These are phyloP conservation scores for Talaromyces wortmannii DNA, from an alignment of 495 filamentous ascomycete species.

Conservation along the genomic window DNA sequence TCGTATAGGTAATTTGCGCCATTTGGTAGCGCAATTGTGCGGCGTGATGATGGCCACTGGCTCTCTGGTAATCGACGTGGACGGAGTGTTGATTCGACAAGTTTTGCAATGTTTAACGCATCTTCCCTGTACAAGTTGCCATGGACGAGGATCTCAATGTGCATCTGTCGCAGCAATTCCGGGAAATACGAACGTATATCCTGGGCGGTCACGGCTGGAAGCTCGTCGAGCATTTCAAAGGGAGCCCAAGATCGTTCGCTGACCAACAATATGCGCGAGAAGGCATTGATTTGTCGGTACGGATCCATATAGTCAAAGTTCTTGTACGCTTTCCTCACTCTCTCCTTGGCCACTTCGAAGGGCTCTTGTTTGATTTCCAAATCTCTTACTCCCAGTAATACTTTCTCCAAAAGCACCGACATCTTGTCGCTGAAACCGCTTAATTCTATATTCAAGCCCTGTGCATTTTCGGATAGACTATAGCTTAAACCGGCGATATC, in stretches of 20 bases:
- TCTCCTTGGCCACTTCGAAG: conserved; percentile 89
- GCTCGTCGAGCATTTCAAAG: conserved; percentile 61
- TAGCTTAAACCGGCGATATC: conserved; percentile 91
- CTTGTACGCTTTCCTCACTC: conserved; percentile 62
- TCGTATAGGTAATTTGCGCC: conserved; percentile 79
- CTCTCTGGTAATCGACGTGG: conserved; percentile 65
- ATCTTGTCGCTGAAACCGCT: conserved; percentile 97
- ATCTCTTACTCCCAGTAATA: conserved; percentile 79
- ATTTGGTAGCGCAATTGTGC: conserved; percentile 69
- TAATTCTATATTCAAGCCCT: conserved; percentile 73
- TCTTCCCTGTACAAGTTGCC: conserved; percentile 97
- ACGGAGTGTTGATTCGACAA: conserved; percentile 73
- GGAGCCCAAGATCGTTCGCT: conserved; percentile 71
- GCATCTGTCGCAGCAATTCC: conserved; percentile 69
- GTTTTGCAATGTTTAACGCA: conserved; percentile 74
- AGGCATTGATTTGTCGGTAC: conserved; percentile 86
- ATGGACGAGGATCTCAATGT: conserved; percentile 83
- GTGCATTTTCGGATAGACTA: conserved; percentile 56
- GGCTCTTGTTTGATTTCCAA: conserved; percentile 75
- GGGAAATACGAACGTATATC: no score
- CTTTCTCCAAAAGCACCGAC: conserved; percentile 82
- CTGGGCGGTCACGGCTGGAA: conserved; percentile 55
- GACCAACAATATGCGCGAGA: conserved; percentile 65
- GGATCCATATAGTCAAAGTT: conserved; percentile 86
- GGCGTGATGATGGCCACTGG: conserved; percentile 72